Base-by-base conservation (phyloP, 75 land plant genomes). In the Cunninghamia lanceolata region DNA sequence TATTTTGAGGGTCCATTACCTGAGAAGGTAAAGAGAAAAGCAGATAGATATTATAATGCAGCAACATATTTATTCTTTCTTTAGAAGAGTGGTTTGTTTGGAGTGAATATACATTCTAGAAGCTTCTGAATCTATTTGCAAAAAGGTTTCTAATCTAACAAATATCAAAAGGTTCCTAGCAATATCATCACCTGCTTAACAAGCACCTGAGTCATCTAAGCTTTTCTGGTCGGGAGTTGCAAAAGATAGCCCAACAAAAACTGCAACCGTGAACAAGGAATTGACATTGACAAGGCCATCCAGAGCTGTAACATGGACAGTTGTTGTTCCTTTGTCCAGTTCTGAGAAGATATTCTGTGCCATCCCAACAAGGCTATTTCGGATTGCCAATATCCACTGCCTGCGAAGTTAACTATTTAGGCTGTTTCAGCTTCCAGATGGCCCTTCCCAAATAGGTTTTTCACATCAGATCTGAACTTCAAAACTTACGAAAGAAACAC, bases 251-350 rank as follows among this genome's bases (percentile, higher is more conserved):
- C 99, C 99, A 15, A 97, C 95, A 88, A 97, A 97, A 47, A 97
- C 95, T 70, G 99, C 99, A n/a, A 96, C 88, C 21, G 96, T 95
- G 91, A 97, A 97, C 86, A 97, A 94, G 80, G 98, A 95, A 87
- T 97, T 97, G 59, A 97, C 99, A 85, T 92, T 90, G 21, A 95
- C 95, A 14, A 95, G 89, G 17, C 92, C 93, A 91, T 95, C 96
- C 38, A 95, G 87, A 9, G 96, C 95, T 53, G 94, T 93, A 38
- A 95, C 93, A 87, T 95, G 96, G 68, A 95, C 89, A 87, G 92
- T 89, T 7, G 94, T 94, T 28, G 90, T 92, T 52, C 40, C 84
- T 19, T 21, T 50, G 42, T 47, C 35, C 84, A 83, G 40, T 15
- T 35, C 63, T 14, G 47, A 21, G 47, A 73, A 34, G 11, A 73